Conservation (phyloP, 441 rosid genomes). For the Gossypium lobatum region DNA sequence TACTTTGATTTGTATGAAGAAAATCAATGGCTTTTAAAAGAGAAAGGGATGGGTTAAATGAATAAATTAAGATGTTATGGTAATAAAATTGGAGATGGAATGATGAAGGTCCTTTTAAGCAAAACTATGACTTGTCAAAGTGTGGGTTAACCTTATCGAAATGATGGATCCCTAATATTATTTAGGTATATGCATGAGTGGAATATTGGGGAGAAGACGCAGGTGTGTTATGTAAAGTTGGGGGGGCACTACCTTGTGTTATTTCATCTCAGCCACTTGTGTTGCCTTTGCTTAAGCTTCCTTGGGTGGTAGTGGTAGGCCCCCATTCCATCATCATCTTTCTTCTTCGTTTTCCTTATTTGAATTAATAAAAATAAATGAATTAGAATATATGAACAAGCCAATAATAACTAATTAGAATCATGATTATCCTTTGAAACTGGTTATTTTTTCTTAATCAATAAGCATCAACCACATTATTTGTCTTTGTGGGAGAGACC, state of each 20-base stretch:
- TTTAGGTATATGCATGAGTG: slow-evolving; percentile 14
- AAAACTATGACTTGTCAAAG: background rate
- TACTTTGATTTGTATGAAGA: slow-evolving; percentile 8
- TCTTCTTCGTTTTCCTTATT: background rate
- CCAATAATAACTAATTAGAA: background rate
- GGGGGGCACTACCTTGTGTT: slow-evolving; percentile 8
- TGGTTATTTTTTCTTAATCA: background rate
- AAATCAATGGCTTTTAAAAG: too few species aligned
- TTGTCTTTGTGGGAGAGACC: background rate
- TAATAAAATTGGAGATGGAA: slow-evolving; percentile 8
- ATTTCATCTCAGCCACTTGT: slow-evolving; percentile 16
- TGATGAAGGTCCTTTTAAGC: slow-evolving; percentile 16
- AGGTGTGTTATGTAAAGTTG: slow-evolving; percentile 11
- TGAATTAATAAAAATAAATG: too few species aligned
- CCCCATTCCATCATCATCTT: slow-evolving; percentile 1
- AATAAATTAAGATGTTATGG: slow-evolving; percentile 17
- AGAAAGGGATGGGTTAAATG: too few species aligned
- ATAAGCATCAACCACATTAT: background rate
- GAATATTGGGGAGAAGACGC: slow-evolving; percentile 7
- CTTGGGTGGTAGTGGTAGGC: slow-evolving; percentile 28
- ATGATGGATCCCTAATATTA: background rate
- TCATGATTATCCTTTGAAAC: slow-evolving; percentile 14
- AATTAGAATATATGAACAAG: background rate
- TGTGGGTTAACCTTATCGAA: background rate
- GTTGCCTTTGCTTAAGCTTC: background rate